Evolutionary conservation across 257 asterid species (phyloP), one percentile per base, ranked within the genome.

Genomic region (Capsicum pubescens): DNA sequence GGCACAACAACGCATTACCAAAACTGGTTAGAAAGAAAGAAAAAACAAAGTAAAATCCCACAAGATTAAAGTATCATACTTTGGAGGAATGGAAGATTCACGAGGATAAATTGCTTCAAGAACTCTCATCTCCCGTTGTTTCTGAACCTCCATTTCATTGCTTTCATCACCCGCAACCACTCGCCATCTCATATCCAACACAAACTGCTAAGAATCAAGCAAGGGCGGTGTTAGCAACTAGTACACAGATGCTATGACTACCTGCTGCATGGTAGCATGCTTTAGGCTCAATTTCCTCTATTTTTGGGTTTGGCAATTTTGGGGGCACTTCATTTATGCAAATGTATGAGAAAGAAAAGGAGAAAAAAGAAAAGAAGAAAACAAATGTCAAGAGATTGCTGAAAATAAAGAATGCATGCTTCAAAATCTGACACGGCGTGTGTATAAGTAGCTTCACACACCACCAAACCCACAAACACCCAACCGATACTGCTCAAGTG

Each of bases 71-170:
- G 81, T 59, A 74, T 71, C 88, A 55, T 81, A 97, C 99, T 97
- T 89, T 54, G 89, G 90, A 85, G 99, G 99, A 88, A 97, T 95
- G 80, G 98, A 91, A 11, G 99, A 93, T 9, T 90, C 94, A 26
- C 98, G 97, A 4, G 99, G 99, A 89, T 97, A 97, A 48, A 95
- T 91, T 19, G 99, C 99, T 92, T 97, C 98, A 0, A 97, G 90
- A 80, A 97, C 93, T 89, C 92, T 91, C 92, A 91, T 87, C 85
- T 90, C 97, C 52, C 99, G 93, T 79, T 89, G 88, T 72, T 89
- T 90, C 84, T 95, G 94, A 50, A 78, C 80, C 82, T 92, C 96
- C 46, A 76, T 77, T 83, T 97, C 98, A 79, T 70, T 66, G 92
- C 98, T 95, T 88, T 95, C 99, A 50, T 97, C 98, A 76, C 98